A percentile compares a stretch with the other conserved stretches of the same genome.
phyloP scores from a whole-genome alignment of 495 filamentous ascomycete genomes.

The Pseudevernia furfuracea region DNA sequence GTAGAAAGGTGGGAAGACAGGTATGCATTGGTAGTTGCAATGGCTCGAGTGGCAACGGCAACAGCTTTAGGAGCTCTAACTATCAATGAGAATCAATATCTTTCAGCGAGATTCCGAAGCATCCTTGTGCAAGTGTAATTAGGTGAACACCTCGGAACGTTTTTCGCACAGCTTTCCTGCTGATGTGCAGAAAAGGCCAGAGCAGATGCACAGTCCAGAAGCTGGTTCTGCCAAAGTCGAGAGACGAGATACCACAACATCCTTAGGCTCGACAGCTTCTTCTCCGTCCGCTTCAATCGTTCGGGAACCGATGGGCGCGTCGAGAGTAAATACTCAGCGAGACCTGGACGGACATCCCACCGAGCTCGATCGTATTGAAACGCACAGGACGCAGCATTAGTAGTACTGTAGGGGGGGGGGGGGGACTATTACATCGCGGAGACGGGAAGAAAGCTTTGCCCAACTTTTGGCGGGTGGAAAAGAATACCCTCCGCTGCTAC shows the following conservation, averaged over 20 bases:
- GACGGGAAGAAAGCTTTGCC: slow-evolving; percentile 51
- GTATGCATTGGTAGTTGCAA: not conserved
- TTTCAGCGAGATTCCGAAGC: not conserved
- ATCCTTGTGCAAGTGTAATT: not conserved
- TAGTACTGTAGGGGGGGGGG: slow-evolving; percentile 64
- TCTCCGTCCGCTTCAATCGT: slow-evolving; percentile 22
- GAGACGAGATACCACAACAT: slow-evolving; percentile 7
- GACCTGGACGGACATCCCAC: slow-evolving; percentile 69
- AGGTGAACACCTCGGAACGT: slow-evolving; percentile 1
- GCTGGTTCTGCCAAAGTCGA: slow-evolving; percentile 4
- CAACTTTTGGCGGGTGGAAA: slow-evolving; percentile 65
- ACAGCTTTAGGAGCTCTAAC: not conserved
- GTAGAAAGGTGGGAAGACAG: not conserved
- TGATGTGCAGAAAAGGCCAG: not conserved
- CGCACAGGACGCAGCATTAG: slow-evolving; percentile 65
- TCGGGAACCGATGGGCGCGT: slow-evolving; percentile 38
- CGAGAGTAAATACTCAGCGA: slow-evolving; percentile 53
- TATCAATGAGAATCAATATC: not conserved
- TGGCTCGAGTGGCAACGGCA: not conserved
- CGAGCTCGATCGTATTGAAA: slow-evolving; percentile 68
- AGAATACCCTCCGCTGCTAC: slow-evolving; percentile 64
- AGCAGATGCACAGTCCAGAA: slow-evolving; percentile 1
- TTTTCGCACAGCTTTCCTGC: slow-evolving; percentile 17
- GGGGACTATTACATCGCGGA: slow-evolving; percentile 41
- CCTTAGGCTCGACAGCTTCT: slow-evolving; percentile 27